Conservation (phyloP, 192 early-diverging fungal species). For the Entophlyctis luteolus region DNA sequence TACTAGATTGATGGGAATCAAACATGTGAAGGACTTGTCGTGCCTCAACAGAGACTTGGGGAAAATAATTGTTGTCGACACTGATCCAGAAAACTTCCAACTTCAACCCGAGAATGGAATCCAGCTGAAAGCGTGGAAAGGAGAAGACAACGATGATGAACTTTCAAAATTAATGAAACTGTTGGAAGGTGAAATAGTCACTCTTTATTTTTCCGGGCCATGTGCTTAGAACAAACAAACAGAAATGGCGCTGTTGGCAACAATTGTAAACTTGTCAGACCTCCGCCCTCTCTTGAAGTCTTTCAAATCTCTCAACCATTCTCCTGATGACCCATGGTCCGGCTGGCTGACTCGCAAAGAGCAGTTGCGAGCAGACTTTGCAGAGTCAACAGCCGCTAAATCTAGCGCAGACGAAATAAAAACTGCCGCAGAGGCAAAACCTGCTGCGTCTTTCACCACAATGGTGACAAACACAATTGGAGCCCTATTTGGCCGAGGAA, state of each 20-base stretch:
- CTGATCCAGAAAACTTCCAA: conserved; percentile 74
- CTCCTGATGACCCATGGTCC: conserved; percentile 33
- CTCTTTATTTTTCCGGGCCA: not conserved
- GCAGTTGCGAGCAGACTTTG: conserved; percentile 31
- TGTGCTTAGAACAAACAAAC: conserved; percentile 21
- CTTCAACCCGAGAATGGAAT: conserved; percentile 92
- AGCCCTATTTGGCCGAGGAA: conserved; percentile 39
- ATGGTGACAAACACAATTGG: conserved; percentile 10
- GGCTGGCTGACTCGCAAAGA: conserved; percentile 47
- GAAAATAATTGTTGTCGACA: conserved; percentile 92
- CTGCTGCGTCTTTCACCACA: not conserved
- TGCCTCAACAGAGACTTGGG: conserved; percentile 90
- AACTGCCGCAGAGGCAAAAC: not conserved
- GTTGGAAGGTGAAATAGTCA: conserved; percentile 70
- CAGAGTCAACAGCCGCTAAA: not conserved
- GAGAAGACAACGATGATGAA: conserved; percentile 74
- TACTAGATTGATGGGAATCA: conserved; percentile 81
- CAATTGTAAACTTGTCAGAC: conserved; percentile 39
- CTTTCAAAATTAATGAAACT: conserved; percentile 82
- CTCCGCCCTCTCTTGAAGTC: conserved; percentile 43
- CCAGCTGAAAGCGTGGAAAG: conserved; percentile 78
- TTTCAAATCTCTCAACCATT: conserved; percentile 23
- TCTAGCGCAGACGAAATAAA: not conserved
- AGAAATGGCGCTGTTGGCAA: conserved; percentile 45
- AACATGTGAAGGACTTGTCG: conserved; percentile 74